Evolutionary conservation across 768 basidiomycete species (phyloP).

Genomic region (Trametes villosa): DNA sequence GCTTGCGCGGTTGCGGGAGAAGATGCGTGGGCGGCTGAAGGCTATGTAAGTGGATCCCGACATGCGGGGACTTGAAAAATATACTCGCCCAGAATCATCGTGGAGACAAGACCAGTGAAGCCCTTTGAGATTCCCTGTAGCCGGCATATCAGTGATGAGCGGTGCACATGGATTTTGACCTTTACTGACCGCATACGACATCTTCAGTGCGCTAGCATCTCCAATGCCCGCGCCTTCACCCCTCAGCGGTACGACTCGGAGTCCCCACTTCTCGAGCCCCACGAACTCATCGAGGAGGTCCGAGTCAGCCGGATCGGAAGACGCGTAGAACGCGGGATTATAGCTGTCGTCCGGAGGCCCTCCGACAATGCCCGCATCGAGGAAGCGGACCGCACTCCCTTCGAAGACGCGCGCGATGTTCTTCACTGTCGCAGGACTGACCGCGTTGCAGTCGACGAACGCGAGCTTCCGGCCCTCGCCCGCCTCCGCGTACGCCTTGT

Average conservation of each 20-base stretch:
- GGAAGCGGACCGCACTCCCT: slow-evolving; percentile 44
- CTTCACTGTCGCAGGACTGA: slow-evolving; percentile 55
- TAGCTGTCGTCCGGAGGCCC: slow-evolving; percentile 53
- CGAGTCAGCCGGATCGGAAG: slow-evolving; percentile 40
- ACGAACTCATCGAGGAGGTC: slow-evolving; percentile 45
- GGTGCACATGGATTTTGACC: neutral
- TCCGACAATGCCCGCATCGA: slow-evolving; percentile 64
- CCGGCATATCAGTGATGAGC: neutral
- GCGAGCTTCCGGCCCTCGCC: slow-evolving; percentile 13
- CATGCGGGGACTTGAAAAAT: too few relatives aligned
- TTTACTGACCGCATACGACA: slow-evolving; percentile 60
- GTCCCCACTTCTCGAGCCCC: slow-evolving; percentile 45
- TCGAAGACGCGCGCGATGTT: slow-evolving; percentile 51
- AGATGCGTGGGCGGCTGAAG: slow-evolving; percentile 54
- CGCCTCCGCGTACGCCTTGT: slow-evolving; percentile 32
- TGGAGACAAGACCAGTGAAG: slow-evolving; percentile 52
- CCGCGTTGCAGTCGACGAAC: slow-evolving; percentile 63
- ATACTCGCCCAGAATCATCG: slow-evolving; percentile 55
- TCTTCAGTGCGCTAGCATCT: slow-evolving; percentile 65
- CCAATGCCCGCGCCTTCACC: slow-evolving; percentile 55
- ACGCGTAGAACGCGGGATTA: slow-evolving; percentile 61
- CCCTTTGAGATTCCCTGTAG: slow-evolving; percentile 61
- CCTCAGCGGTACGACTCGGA: slow-evolving; percentile 49
- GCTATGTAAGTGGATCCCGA: too few relatives aligned
- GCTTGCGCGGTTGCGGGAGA: slow-evolving; percentile 67